Percentiles rank a stretch among this genome's conserved stretches.
These are phyloP conservation scores for Trichosanthes truncata DNA, from an alignment of 306 rosid genomes.

Conservation along the genomic window DNA sequence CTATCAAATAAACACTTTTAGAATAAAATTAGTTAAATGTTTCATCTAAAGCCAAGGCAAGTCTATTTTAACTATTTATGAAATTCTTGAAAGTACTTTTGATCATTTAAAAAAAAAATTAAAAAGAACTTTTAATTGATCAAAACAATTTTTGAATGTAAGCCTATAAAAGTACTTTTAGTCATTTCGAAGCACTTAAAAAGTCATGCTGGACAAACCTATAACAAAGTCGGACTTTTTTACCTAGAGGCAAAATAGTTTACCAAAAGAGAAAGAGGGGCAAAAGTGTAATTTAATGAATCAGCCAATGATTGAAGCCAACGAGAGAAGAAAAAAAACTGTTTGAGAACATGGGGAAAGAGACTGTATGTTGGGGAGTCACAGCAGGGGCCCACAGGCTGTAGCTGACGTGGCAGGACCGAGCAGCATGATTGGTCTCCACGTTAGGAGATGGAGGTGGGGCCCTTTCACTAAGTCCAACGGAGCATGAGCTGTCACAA, in stretches of 20 bases:
- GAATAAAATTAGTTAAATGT: background rate
- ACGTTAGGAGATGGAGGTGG: conserved; percentile 32
- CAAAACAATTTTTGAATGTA: background rate
- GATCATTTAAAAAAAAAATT: too few relatives aligned
- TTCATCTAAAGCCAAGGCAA: background rate
- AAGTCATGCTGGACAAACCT: too few relatives aligned
- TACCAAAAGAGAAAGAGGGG: conserved; percentile 16
- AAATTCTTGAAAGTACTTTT: too few relatives aligned
- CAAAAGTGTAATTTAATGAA: conserved; percentile 18
- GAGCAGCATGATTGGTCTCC: conserved; percentile 53
- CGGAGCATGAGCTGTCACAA: conserved; percentile 62
- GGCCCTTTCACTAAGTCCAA: conserved; percentile 29
- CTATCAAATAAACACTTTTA: too few relatives aligned
- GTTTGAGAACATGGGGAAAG: conserved; percentile 33
- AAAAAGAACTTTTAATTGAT: too few relatives aligned
- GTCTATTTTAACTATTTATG: too few relatives aligned
- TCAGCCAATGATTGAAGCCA: conserved; percentile 32
- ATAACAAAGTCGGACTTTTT: too few relatives aligned
- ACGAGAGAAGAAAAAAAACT: conserved; percentile 19
- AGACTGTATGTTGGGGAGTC: conserved; percentile 14
- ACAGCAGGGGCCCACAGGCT: conserved; percentile 6
- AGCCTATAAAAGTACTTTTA: too few relatives aligned
- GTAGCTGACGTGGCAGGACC: conserved; percentile 39
- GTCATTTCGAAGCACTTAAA: too few relatives aligned
- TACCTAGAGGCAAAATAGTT: background rate